A percentile compares a stretch with the other conserved stretches of the same genome.
Evolutionary conservation across 2,329 filamentous ascomycete genomes (phyloP).

Genomic region (Remersonia thermophila): DNA sequence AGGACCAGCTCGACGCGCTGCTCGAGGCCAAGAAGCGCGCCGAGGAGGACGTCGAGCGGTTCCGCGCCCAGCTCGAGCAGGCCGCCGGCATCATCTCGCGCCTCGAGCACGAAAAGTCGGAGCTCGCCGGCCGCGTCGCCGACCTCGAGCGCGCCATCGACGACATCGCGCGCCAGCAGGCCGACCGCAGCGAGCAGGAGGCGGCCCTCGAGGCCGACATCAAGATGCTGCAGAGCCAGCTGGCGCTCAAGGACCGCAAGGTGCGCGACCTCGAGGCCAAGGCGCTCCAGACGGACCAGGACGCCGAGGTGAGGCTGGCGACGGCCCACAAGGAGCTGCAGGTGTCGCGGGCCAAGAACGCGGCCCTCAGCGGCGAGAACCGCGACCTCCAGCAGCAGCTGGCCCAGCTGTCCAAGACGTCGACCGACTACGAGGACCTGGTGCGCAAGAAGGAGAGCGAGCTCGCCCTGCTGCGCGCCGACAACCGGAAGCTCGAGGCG

Average conservation of each 20-base stretch:
- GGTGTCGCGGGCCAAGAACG: conserved; percentile 58
- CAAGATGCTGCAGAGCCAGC: conserved; percentile 81
- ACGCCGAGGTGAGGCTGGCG: conserved; percentile 74
- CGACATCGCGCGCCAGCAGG: conserved; percentile 57
- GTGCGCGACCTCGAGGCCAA: conserved; percentile 75
- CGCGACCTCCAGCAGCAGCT: conserved; percentile 74
- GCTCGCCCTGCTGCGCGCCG: conserved; percentile 68
- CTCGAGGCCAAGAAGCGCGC: conserved; percentile 80
- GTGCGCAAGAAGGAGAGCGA: conserved; percentile 92
- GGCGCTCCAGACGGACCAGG: conserved; percentile 74
- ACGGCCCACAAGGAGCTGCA: conserved; percentile 70
- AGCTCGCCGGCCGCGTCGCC: conserved; percentile 53
- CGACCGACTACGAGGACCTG: conserved; percentile 88
- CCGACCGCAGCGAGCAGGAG: conserved; percentile 64
- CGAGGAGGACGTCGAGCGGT: conserved; percentile 71
- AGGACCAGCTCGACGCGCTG: conserved; percentile 83
- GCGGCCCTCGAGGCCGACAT: conserved; percentile 69
- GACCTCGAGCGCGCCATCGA: conserved; percentile 60
- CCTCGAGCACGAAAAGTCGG: conserved; percentile 75
- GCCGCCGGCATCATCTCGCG: conserved; percentile 76
- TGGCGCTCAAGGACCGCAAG: conserved; percentile 81
- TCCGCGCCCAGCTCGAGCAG: conserved; percentile 75
- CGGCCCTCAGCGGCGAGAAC: conserved; percentile 69
- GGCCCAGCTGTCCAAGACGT: conserved; percentile 75
- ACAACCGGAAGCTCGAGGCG: conserved; percentile 70